Conservation (phyloP, 1,139 yeast species). For the Maudiozyma humilis region DNA sequence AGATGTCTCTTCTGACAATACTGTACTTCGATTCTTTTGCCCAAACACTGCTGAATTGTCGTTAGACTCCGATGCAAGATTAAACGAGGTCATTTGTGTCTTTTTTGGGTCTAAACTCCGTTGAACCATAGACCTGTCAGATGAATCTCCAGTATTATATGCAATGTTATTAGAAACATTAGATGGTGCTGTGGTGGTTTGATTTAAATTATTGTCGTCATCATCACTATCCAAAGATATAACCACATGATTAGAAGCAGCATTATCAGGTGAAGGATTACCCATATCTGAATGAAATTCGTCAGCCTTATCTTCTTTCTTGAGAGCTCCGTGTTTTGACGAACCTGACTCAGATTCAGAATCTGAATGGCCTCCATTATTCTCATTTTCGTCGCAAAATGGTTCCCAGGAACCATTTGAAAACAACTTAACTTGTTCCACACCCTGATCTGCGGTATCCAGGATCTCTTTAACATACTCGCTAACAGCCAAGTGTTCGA, state of each 20-base stretch:
- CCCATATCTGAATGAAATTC: no score
- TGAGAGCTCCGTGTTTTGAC: background rate
- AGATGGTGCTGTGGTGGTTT: background rate
- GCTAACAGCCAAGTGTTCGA: conserved; percentile 51
- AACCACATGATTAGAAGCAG: conserved; percentile 20
- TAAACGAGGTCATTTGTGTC: background rate
- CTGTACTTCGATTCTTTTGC: conserved; percentile 7
- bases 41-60: background rate
- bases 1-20: conserved; percentile 19
- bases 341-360: conserved; percentile 4
- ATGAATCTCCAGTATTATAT: background rate
- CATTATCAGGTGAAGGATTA: background rate
- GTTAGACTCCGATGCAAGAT: conserved; percentile 1
- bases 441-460: conserved; percentile 36
- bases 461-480: conserved; percentile 53
- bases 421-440: conserved; percentile 47
- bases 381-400: conserved; percentile 27
- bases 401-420: conserved; percentile 54
- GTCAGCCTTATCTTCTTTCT: no score
- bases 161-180: background rate
- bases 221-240: conserved; percentile 33
- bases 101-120: conserved; percentile 7
- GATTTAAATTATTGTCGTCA: conserved; percentile 13
- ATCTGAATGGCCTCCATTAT: background rate
- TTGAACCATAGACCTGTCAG: background rate